Conservation (phyloP, 2,329 filamentous ascomycete species). For the Hypomyces perniciosus region DNA sequence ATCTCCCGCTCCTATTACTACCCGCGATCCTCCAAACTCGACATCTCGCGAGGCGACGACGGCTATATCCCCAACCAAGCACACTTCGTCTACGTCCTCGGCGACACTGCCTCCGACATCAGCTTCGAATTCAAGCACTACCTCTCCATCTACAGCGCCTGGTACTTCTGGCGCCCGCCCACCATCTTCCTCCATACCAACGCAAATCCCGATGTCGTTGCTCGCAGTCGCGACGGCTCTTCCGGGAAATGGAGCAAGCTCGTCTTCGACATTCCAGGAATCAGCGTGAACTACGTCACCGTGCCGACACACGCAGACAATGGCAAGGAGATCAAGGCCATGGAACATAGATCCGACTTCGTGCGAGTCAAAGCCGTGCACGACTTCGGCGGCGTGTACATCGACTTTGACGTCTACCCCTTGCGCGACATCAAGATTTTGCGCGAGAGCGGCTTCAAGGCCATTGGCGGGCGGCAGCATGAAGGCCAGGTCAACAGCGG, state of each 20-base stretch:
- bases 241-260: constrained; percentile 20
- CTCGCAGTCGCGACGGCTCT: constrained; percentile 8
- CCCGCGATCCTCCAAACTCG: background rate
- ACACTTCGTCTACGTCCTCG: constrained; percentile 20
- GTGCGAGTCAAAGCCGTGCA: constrained; percentile 16
- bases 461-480: constrained; percentile 15
- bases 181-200: constrained; percentile 25
- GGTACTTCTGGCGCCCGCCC: constrained; percentile 17
- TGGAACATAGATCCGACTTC: constrained; percentile 21
- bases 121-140: constrained; percentile 20
- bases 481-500: constrained; percentile 19
- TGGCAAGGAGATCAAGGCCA: constrained; percentile 9
- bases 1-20: background rate
- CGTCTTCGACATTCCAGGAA: constrained; percentile 17
- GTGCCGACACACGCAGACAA: constrained; percentile 9
- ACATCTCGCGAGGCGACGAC: background rate
- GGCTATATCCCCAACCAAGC: constrained; percentile 21
- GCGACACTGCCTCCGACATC: constrained; percentile 15
- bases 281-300: constrained; percentile 11
- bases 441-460: constrained; percentile 16
- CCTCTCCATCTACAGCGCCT: constrained; percentile 20
- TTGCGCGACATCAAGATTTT: constrained; percentile 14
- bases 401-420: constrained; percentile 19
- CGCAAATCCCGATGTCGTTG: constrained; percentile 10
- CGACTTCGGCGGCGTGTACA: constrained; percentile 18